These are phyloP conservation scores for Aspergillus panamensis DNA, from an alignment of 495 filamentous ascomycete genomes.

Conservation along the genomic window DNA sequence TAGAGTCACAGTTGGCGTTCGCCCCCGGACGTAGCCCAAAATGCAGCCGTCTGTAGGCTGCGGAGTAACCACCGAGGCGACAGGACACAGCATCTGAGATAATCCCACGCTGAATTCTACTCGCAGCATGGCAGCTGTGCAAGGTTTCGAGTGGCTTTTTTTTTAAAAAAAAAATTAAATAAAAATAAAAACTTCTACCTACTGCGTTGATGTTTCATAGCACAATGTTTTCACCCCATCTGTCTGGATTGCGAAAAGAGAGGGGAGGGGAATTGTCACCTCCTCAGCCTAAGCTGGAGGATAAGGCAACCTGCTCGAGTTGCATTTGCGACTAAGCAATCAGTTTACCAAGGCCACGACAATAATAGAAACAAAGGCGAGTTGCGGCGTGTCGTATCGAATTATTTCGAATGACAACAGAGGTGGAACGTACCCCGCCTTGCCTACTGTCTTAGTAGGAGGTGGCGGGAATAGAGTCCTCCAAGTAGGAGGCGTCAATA, in stretches of 20 bases:
- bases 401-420: background rate
- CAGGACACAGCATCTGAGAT: slow-evolving; percentile 9
- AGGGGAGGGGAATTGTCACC: no score
- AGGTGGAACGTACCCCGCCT: slow-evolving; percentile 23
- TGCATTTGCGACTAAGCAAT: slow-evolving; percentile 10
- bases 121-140: background rate
- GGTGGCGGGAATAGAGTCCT: slow-evolving; percentile 23
- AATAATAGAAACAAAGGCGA: background rate
- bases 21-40: background rate
- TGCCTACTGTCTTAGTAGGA: slow-evolving; percentile 17
- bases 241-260: background rate
- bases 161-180: no score
- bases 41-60: background rate
- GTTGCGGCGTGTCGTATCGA: background rate
- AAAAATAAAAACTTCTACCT: background rate
- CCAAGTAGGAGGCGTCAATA: slow-evolving; percentile 8
- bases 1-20: background rate
- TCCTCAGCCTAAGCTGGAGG: slow-evolving; percentile 7
- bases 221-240: background rate
- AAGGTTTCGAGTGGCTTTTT: no score
- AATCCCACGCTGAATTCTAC: background rate
- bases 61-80: background rate
- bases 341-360: slow-evolving; percentile 2
- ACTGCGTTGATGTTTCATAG: background rate
- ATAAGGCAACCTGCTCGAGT: slow-evolving; percentile 12